Conservation (phyloP, 768 basidiomycete genomes). For the Lactarius tabidus region DNA sequence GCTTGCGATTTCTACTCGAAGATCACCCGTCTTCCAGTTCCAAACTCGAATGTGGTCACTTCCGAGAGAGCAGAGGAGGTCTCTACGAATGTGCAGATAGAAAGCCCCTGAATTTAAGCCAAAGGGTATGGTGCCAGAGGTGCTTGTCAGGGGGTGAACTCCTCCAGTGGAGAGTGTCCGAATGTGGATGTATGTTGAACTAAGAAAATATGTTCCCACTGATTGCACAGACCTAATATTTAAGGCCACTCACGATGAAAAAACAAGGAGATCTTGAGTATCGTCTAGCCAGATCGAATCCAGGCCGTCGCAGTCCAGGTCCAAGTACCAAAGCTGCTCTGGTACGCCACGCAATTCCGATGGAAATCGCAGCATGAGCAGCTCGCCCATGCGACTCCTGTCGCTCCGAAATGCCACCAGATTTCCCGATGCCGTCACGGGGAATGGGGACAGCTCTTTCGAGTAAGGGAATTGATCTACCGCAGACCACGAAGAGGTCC, state of each 20-base stretch:
- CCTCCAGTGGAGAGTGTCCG: slow-evolving; percentile 11
- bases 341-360: slow-evolving; percentile 8
- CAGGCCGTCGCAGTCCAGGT: background rate
- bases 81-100: background rate
- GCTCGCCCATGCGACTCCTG: background rate
- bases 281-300: background rate
- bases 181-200: background rate
- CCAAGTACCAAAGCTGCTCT: slow-evolving; percentile 1
- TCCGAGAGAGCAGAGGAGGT: background rate
- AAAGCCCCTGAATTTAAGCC: background rate
- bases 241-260: background rate
- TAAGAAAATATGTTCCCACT: background rate
- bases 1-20: background rate
- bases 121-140: background rate
- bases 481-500: background rate
- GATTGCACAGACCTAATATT: background rate
- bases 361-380: slow-evolving; percentile 9
- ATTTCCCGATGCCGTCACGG: slow-evolving; percentile 3
- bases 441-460: background rate
- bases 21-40: slow-evolving; percentile 11
- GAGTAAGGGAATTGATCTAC: slow-evolving; percentile 1
- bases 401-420: slow-evolving; percentile 8
- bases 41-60: background rate
- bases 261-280: slow-evolving; percentile 12
- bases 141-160: slow-evolving; percentile 12